Conservation (phyloP, 306 rosid genomes). For the Glycine soja region DNA sequence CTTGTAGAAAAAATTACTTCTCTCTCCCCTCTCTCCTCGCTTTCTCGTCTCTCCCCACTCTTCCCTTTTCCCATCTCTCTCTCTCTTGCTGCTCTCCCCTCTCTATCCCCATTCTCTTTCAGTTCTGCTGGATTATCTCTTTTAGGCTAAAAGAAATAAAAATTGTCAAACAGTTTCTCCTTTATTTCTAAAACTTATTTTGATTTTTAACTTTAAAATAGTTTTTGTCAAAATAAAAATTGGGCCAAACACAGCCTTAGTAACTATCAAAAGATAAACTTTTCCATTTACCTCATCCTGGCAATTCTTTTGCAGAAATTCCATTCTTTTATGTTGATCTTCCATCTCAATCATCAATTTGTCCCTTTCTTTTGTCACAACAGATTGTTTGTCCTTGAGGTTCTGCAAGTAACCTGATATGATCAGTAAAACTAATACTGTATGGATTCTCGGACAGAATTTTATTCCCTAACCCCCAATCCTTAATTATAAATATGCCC, state of each 20-base stretch:
- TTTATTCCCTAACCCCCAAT: conserved; percentile 1
- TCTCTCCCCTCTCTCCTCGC: not conserved
- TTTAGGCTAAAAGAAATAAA: not conserved
- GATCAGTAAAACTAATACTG: conserved; percentile 43
- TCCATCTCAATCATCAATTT: conserved; percentile 56
- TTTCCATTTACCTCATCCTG: conserved; percentile 59
- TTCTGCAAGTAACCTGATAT: conserved; percentile 51
- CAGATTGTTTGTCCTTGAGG: conserved; percentile 55
- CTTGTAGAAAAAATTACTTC: not conserved
- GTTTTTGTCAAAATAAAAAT: not conserved
- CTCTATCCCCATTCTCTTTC: not conserved
- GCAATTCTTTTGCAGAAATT: conserved; percentile 50
- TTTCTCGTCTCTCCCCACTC: not conserved
- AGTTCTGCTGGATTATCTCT: not conserved
- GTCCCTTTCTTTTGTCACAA: conserved; percentile 68
- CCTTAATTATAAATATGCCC: conserved; percentile 25
- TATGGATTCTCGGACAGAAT: conserved; percentile 10
- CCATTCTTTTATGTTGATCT: conserved; percentile 65
- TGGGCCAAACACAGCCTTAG: not conserved
- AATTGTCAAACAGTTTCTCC: not conserved
- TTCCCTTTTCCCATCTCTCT: too few species aligned
- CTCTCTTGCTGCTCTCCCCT: too few species aligned
- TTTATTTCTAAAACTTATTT: not conserved
- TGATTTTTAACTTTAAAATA: not conserved
- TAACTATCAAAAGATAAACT: conserved; percentile 37